Percentiles rank a stretch among this genome's conserved stretches.
These are phyloP conservation scores for Sporothrix humicola DNA, from an alignment of 2,329 filamentous ascomycete genomes.

Conservation along the genomic window DNA sequence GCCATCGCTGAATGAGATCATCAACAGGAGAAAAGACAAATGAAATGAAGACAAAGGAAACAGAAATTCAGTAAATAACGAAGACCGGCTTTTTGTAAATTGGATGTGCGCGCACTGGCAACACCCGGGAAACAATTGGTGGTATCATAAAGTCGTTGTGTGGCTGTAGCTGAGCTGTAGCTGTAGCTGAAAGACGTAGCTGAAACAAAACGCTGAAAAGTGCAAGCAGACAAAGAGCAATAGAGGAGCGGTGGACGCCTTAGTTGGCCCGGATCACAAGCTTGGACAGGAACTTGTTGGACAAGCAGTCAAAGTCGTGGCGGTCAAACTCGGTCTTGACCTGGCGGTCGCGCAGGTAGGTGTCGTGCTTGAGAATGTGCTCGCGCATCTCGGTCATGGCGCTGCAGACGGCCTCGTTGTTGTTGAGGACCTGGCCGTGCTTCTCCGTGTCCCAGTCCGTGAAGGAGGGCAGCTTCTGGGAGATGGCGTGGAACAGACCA, in stretches of 20 bases:
- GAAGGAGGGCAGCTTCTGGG: constrained; percentile 90
- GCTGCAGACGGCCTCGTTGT: constrained; percentile 89
- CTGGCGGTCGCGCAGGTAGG: constrained; percentile 80
- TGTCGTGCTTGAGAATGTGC: constrained; percentile 91
- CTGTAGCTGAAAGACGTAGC: not conserved
- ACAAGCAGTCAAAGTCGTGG: constrained; percentile 90
- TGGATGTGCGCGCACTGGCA: constrained; percentile 7
- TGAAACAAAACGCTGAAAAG: not conserved
- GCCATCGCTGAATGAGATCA: constrained; percentile 43
- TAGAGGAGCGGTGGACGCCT: constrained; percentile 29
- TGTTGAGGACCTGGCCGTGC: constrained; percentile 88
- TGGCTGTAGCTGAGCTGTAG: not conserved
- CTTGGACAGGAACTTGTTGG: constrained; percentile 96
- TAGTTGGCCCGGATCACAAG: constrained; percentile 94
- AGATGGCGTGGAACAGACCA: constrained; percentile 96
- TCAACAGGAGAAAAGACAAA: constrained; percentile 25
- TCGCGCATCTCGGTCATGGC: constrained; percentile 94
- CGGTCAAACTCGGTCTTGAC: constrained; percentile 80
- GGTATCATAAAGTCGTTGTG: constrained; percentile 28
- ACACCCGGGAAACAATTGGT: constrained; percentile 17
- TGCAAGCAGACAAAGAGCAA: not conserved
- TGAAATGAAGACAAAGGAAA: constrained; percentile 9
- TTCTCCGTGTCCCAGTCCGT: constrained; percentile 92
- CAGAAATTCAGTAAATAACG: not conserved
- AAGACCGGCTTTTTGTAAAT: constrained; percentile 26